Base-by-base conservation (phyloP, 192 early-diverging fungal species). In the Coemansia asiatica region DNA sequence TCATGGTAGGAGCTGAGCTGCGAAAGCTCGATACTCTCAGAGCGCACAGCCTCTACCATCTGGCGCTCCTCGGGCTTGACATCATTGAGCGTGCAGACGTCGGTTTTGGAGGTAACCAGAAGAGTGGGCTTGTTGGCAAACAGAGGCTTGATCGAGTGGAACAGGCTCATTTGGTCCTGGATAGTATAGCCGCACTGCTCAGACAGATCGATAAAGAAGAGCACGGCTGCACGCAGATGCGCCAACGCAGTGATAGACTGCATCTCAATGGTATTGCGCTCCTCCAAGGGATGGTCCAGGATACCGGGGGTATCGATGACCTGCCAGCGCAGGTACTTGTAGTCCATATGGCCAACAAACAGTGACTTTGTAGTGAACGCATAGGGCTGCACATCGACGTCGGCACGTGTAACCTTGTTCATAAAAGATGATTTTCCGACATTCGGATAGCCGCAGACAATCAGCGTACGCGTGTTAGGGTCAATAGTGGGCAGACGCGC, bases 261-360 rank as follows among this genome's bases (percentile, higher is more conserved):
- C 98, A 99, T 99, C 84, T 99, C 98, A 68, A 99, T 99, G 31
- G 96, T 98, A 84, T 99, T 99, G 70, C 95, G 88, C 72, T 99
- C 89, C 84, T 99, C 98, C 57, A 99, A 86, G 23, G 98, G 95
- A 75, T 97, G 98, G 83, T 99, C 98, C 50, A 99, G 86, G 75
- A 99, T 98, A 60, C 98, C 98, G 33, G 98, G 98, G 47, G 98
- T 99, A 78, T 99, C 98, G 61, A 99, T 98, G n/a, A 99, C 98
- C 81, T 99, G 98, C 98, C 98, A 99, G 76, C 96, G 85, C 81
- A 97, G 85, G 81, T 99, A 96, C 82, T 94, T 95, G 90, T 98
- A 98, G 84, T 99, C 96, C 98, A 99, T 98, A 73, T 99, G 98
- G 33, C 98, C 98, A 28, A 99, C 98, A 84, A 99, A 99, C 71